Percentiles rank a stretch among this genome's conserved stretches.
Conservation (phyloP, 78 protist species). For the Speleostelium caveatum region DNA sequence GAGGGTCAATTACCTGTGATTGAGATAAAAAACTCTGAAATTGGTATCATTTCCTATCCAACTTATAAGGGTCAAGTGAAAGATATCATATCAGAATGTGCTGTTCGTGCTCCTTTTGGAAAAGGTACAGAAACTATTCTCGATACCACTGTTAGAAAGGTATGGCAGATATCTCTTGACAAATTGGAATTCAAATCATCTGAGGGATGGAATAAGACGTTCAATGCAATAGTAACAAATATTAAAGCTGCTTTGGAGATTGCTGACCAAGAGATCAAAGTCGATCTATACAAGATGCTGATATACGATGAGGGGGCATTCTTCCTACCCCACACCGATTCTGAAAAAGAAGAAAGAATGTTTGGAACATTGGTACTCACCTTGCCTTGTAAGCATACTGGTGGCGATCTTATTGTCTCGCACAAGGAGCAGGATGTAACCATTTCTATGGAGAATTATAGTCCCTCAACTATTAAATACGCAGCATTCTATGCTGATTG, state of each 20-base stretch:
- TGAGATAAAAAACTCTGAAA: too few species aligned
- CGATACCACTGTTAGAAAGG: constrained; percentile 12
- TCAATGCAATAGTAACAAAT: too few species aligned
- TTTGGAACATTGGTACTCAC: constrained; percentile 39
- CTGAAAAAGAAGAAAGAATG: constrained; percentile 39
- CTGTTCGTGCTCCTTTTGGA: constrained; percentile 29
- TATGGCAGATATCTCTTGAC: constrained; percentile 4
- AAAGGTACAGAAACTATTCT: constrained; percentile 20
- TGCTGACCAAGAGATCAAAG: too few species aligned
- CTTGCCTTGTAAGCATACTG: constrained; percentile 25
- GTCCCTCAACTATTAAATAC: background rate
- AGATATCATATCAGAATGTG: background rate
- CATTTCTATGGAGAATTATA: constrained; percentile 18
- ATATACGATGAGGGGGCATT: constrained; percentile 50
- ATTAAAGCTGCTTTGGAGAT: too few species aligned
- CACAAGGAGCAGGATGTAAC: background rate
- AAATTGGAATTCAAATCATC: background rate
- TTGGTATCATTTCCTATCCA: too few species aligned
- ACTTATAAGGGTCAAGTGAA: background rate
- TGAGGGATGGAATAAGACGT: too few species aligned
- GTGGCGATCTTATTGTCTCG: constrained; percentile 9
- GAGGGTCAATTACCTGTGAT: too few species aligned
- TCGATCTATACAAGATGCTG: constrained; percentile 7
- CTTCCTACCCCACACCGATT: constrained; percentile 21
- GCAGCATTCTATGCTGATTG: constrained; percentile 35